A percentile compares a stretch with the other conserved stretches of the same genome.
Conservation (phyloP, 2,329 filamentous ascomycete genomes). For the Penicillium sp. region DNA sequence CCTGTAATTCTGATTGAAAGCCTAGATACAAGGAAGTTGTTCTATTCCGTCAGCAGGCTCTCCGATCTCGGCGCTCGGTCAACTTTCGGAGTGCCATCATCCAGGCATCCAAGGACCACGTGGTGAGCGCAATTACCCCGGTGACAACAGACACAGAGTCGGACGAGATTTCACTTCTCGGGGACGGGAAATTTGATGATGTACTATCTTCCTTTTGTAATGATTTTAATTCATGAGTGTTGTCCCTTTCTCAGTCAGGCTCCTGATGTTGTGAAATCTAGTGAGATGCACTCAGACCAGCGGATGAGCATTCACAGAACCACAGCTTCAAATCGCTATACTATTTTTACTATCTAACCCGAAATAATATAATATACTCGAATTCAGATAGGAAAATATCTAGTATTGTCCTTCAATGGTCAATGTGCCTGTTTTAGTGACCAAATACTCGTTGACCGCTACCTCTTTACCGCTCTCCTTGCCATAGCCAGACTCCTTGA, state of each 20-base stretch:
- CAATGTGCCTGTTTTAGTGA: constrained; percentile 65
- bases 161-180: background rate
- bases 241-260: background rate
- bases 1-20: background rate
- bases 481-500: constrained; percentile 66
- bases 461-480: constrained; percentile 68
- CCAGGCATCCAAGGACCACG: background rate
- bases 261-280: background rate
- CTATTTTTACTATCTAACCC: background rate
- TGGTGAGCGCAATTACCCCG: background rate
- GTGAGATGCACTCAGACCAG: background rate
- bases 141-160: background rate
- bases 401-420: constrained; percentile 58
- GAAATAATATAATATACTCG: background rate
- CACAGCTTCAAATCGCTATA: background rate
- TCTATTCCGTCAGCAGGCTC: background rate
- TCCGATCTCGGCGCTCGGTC: background rate
- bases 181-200: background rate
- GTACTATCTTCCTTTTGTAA: background rate
- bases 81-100: background rate
- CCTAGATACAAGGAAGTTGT: background rate
- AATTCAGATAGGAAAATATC: background rate
- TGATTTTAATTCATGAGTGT: background rate
- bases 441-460: constrained; percentile 60
- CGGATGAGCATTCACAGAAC: background rate